Conservation (phyloP, 768 basidiomycete species). For the Baorangia bicolor region DNA sequence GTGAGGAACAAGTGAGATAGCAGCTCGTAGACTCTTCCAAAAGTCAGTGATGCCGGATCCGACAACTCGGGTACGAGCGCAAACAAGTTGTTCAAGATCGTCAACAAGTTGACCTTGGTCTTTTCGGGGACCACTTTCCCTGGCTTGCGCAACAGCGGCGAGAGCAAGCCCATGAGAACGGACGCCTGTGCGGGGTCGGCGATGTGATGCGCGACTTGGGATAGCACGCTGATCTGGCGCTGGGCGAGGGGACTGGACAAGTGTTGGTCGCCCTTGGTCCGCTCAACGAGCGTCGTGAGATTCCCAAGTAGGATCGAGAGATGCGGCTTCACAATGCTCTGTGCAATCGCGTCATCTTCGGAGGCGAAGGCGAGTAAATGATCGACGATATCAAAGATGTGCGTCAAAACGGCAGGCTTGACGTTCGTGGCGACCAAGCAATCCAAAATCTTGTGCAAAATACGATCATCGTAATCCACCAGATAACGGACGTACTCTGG, state of each 20-base stretch:
- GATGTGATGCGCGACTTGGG: conserved; percentile 74
- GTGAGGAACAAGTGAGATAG: conserved; percentile 77
- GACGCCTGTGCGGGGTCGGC: conserved; percentile 69
- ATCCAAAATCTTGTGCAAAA: conserved; percentile 76
- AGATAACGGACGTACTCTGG: conserved; percentile 60
- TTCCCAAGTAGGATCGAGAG: conserved; percentile 69
- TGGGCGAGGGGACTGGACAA: conserved; percentile 68
- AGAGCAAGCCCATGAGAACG: conserved; percentile 67
- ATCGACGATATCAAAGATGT: conserved; percentile 85
- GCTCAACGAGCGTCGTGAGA: conserved; percentile 66
- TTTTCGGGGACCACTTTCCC: conserved; percentile 78
- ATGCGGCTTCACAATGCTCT: conserved; percentile 63
- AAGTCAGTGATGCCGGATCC: conserved; percentile 42
- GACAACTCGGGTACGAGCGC: conserved; percentile 63
- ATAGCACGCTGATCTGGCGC: conserved; percentile 80
- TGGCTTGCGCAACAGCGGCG: conserved; percentile 78
- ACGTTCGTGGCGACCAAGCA: conserved; percentile 83
- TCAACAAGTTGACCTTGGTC: conserved; percentile 79
- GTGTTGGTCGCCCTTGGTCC: conserved; percentile 48
- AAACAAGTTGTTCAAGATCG: conserved; percentile 64
- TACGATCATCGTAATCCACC: conserved; percentile 62
- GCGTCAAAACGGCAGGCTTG: conserved; percentile 78
- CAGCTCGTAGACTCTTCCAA: conserved; percentile 57
- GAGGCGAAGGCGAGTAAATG: conserved; percentile 57
- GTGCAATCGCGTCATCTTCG: conserved; percentile 48